Evolutionary conservation across 441 rosid species (phyloP).

Genomic region (Euphorbia corollata): DNA sequence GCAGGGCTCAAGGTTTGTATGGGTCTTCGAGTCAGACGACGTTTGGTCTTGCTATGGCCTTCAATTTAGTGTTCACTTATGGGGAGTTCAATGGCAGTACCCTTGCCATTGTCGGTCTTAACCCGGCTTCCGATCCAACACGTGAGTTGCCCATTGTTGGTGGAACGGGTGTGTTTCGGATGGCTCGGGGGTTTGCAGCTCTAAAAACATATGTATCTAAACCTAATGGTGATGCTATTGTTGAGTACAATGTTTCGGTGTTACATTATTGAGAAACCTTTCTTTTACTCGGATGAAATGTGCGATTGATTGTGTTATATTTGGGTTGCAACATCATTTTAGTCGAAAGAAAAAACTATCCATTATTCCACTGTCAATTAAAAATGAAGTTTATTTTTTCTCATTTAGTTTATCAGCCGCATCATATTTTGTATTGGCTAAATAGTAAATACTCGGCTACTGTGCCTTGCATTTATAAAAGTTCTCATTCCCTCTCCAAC

Average conservation of each 20-base stretch:
- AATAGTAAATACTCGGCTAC: too few relatives aligned
- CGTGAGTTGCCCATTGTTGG: constrained; percentile 16
- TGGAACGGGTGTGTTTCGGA: constrained; percentile 16
- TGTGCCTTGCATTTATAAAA: too few relatives aligned
- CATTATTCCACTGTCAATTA: too few relatives aligned
- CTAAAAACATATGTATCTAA: constrained; percentile 1
- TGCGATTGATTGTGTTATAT: neutral
- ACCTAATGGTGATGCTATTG: constrained; percentile 14
- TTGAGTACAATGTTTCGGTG: constrained; percentile 45
- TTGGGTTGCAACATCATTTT: too few relatives aligned
- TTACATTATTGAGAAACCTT: constrained; percentile 20
- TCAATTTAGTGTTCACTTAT: constrained; percentile 2
- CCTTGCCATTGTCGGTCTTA: constrained; percentile 7
- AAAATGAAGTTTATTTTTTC: too few relatives aligned
- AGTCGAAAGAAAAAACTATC: too few relatives aligned
- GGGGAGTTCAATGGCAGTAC: constrained; percentile 16
- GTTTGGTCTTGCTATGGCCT: constrained; percentile 3
- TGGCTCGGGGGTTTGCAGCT: constrained; percentile 9
- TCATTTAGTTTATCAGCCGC: too few relatives aligned
- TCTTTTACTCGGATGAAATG: neutral
- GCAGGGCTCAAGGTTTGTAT: constrained; percentile 38
- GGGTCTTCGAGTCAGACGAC: neutral
- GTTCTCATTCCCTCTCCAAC: too few relatives aligned
- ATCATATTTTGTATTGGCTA: too few relatives aligned
- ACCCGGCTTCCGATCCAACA: neutral